These are phyloP conservation scores for Cymbidium sinense DNA, from an alignment of 106 monocot genomes.

Conservation along the genomic window DNA sequence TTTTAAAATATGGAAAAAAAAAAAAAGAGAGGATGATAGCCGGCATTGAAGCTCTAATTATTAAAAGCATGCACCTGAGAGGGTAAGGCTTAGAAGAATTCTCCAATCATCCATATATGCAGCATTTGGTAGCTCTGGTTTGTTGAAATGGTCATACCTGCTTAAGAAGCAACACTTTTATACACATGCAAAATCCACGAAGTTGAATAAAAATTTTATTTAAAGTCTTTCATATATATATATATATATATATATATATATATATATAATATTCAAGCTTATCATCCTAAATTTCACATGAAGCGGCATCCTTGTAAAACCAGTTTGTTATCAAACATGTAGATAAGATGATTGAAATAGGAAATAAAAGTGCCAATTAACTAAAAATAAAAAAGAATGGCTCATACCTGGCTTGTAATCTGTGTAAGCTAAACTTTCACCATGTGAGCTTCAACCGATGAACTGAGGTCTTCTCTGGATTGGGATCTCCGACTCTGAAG, in stretches of 20 bases:
- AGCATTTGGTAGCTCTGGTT: neutral
- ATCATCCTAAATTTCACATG: neutral
- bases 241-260: too few species aligned
- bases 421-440: constrained; percentile 29
- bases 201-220: neutral
- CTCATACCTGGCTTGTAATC: constrained; percentile 19
- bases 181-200: neutral
- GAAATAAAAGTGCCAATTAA: neutral
- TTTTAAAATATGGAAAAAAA: neutral
- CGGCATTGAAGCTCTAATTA: neutral
- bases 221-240: neutral
- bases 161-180: neutral
- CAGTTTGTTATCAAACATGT: neutral
- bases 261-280: neutral
- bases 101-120: neutral
- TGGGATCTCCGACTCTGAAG: constrained; percentile 87
- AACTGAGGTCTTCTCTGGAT: constrained; percentile 85
- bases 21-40: neutral
- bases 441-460: constrained; percentile 63
- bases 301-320: neutral
- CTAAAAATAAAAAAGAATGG: neutral
- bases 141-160: constrained; percentile 4
- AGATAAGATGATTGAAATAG: neutral
- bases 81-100: neutral
- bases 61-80: neutral